Evolutionary conservation across 2,329 filamentous ascomycete genomes (phyloP), one percentile per base, ranked within the genome.

Genomic region (Aspergillus sergii): DNA sequence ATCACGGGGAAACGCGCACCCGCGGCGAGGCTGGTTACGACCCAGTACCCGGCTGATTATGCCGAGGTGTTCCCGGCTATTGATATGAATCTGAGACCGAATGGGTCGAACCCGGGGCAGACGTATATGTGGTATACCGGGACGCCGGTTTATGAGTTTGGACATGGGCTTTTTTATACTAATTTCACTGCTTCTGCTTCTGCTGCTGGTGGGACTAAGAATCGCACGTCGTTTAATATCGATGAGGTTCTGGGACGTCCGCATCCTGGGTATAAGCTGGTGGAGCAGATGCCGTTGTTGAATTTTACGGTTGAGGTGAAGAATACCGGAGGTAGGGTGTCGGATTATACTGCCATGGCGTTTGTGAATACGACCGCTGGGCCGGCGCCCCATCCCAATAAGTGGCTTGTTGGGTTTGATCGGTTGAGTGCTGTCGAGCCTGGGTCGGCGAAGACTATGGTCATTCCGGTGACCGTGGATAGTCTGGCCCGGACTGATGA

Each of bases 81-180:
- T 0, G 79, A 82, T 60, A 78, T 80, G 77, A 72, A 66, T n/a
- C 70, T 82, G 12, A 73, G 79, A 3, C 80, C 80, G 0, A 74
- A 71, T 23, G 72, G 69, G 1, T 65, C 63, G 11, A 80, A 79
- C 26, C 80, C 79, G 0, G 80, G 80, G 0, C 75, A 80, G 28
- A 82, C 80, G 0, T 82, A 82, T 61, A 78, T 78, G 62, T 82
- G 80, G 80, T 81, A 81, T 64, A 76, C 72, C 0, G 75, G 75
- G 4, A 69, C 70, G 11, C 71, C 79, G 0, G 79, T 81, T 6
- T 76, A 77, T 21, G 75, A 76, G 12, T 82, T 82, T 58, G 80
- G 80, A 4, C 76, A 79, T 55, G 80, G 80, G 2, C 62, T 81
- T 5, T 80, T 80, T 71, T 82, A 82, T 63, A 81, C 80, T 0